Conservation (phyloP, 1,284 basidiomycete genomes). For the Pascua sp. region DNA sequence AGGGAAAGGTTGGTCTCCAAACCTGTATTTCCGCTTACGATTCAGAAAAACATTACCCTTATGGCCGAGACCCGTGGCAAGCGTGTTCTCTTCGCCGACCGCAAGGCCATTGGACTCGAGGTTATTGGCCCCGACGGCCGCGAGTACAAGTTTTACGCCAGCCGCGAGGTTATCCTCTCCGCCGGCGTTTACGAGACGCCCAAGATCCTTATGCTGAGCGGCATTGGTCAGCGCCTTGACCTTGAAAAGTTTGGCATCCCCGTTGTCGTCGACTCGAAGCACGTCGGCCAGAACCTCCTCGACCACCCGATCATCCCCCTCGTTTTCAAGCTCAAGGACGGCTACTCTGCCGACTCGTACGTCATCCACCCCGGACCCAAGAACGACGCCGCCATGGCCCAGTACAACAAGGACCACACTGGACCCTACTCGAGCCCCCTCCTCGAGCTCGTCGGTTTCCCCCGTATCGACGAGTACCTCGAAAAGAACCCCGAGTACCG, state of each 20-base stretch:
- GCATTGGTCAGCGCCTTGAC: constrained; percentile 1
- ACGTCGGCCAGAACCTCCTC: neutral
- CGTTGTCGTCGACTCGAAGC: constrained; percentile 3
- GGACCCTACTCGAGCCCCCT: constrained; percentile 2
- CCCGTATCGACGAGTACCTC: constrained; percentile 7
- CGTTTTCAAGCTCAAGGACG: neutral
- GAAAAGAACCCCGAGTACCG: constrained; percentile 5
- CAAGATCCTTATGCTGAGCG: constrained; percentile 8
- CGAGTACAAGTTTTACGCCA: constrained; percentile 10
- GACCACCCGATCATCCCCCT: constrained; percentile 51
- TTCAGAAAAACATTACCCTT: constrained; percentile 2
- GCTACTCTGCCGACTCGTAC: constrained; percentile 6
- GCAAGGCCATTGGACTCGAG: constrained; percentile 9
- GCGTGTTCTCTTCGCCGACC: constrained; percentile 3
- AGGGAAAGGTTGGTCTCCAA: constrained; percentile 3
- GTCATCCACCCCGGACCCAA: neutral
- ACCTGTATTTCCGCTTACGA: too few relatives aligned
- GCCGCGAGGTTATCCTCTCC: constrained; percentile 9
- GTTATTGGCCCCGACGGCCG: constrained; percentile 7
- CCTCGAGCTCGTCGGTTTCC: constrained; percentile 10
- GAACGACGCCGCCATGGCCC: neutral
- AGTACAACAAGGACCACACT: constrained; percentile 5
- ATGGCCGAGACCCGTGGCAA: constrained; percentile 1
- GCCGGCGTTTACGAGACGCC: constrained; percentile 7
- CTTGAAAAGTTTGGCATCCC: neutral